Base-by-base conservation (phyloP, 2,329 filamentous ascomycete species). In the Sporothrix schenckii region DNA sequence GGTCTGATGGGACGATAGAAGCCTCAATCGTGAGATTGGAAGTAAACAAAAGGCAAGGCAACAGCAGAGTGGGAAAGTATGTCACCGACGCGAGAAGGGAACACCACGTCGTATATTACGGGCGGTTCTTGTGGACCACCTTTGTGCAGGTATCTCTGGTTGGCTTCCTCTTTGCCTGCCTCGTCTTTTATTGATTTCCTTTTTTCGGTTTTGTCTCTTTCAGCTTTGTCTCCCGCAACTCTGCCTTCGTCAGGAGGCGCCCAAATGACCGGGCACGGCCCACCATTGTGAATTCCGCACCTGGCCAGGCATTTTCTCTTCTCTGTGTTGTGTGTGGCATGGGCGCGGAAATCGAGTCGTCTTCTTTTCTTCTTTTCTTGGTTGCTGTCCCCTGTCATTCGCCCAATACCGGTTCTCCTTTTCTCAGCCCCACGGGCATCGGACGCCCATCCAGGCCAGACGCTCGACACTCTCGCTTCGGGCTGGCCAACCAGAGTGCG, bases 401-500 rank as follows among this genome's bases (percentile, higher is more conserved):
- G 34, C 6, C 34, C 34, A 6, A 1, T 34, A 6, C 34, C 34
- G 34, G 3, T 34, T 34, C 6, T n/a, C 56, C 41, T 21, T 63
- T 41, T 44, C 14, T 63, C 58, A 63, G 58, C 58, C 58, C 39
- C 58, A 63, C 58, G 58, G 58, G 58, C 21, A 10, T 47, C 41
- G 21, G 58, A 34, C 39, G 21, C 30, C 30, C 30, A 34, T 34
- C 3, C 30, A 34, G 30, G 30, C 30, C 30, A 34, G 30, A 34
- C 7, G 11, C 41, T 44, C 41, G 41, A 5, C 61, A 50, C 50
- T 54, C 65, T 67, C 65, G 65, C 65, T 67, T 67, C 30, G 19
- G 63, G n/a, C 50, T 54, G 50, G 34, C 65, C 65, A 67, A 67
- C 49, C 65, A 54, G 50, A 44, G 50, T 3, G 10, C 19, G 16